These are phyloP conservation scores for Linum usitatissimum DNA, from an alignment of 345 rosid genomes.

Conservation along the genomic window DNA sequence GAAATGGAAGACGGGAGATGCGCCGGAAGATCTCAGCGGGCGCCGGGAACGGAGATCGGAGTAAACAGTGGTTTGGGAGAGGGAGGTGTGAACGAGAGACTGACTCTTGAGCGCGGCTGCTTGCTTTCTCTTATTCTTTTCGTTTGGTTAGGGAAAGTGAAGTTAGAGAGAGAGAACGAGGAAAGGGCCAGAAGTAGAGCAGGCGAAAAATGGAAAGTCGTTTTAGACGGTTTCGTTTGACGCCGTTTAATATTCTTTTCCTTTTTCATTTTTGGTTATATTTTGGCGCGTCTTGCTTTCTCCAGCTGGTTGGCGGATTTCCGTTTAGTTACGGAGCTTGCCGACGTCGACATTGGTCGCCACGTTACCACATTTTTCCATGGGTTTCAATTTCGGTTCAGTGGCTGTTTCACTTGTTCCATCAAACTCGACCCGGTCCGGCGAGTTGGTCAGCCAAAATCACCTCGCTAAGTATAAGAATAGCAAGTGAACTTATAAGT, in stretches of 20 bases:
- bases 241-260: slow-evolving; percentile 32
- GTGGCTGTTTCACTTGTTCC: too few species aligned
- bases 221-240: slow-evolving; percentile 38
- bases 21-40: too few species aligned
- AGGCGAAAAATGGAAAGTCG: slow-evolving; percentile 23
- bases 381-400: too few species aligned
- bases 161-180: neutral
- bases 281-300: neutral
- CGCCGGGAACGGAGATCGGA: too few species aligned
- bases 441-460: too few species aligned
- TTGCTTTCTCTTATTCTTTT: neutral
- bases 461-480: too few species aligned
- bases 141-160: neutral
- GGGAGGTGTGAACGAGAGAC: slow-evolving; percentile 17
- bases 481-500: too few species aligned
- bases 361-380: too few species aligned
- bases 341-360: neutral
- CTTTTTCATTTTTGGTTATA: neutral
- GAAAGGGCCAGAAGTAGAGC: slow-evolving; percentile 2
- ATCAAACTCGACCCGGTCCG: too few species aligned
- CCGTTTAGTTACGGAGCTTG: neutral
- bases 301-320: neutral
- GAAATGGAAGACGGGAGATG: neutral
- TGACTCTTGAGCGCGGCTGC: neutral
- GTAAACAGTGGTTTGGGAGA: slow-evolving; percentile 3